Percentiles rank a stretch among this genome's conserved stretches.
These are phyloP conservation scores for Pyronema domesticum DNA, from an alignment of 495 filamentous ascomycete genomes.

Conservation along the genomic window DNA sequence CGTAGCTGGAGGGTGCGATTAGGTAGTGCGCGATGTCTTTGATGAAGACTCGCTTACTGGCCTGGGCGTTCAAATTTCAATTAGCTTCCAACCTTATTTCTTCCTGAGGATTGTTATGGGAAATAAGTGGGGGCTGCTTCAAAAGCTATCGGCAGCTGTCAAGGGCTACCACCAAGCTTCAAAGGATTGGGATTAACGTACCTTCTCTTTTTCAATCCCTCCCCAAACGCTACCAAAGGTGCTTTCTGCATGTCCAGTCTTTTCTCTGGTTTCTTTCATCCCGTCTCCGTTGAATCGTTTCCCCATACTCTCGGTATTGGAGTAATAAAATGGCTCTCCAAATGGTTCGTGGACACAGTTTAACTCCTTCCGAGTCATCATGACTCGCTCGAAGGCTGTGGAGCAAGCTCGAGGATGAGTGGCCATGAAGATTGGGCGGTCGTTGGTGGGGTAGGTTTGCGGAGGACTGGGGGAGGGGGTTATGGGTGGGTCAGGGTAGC, in stretches of 20 bases:
- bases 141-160: not conserved
- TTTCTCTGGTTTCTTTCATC: conserved; percentile 34
- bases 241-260: conserved; percentile 56
- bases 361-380: conserved; percentile 80
- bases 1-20: conserved; percentile 44
- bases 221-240: conserved; percentile 65
- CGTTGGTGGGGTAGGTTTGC: not conserved
- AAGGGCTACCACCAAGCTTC: too few relatives aligned
- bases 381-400: conserved; percentile 91
- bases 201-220: too few relatives aligned
- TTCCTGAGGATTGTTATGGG: too few relatives aligned
- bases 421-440: conserved; percentile 72
- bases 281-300: conserved; percentile 49
- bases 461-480: not conserved
- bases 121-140: not conserved
- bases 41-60: conserved; percentile 72
- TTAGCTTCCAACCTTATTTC: conserved; percentile 30
- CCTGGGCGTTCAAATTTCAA: not conserved
- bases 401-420: conserved; percentile 90
- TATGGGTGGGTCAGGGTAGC: too few relatives aligned
- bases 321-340: conserved; percentile 85
- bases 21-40: conserved; percentile 93
- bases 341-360: conserved; percentile 86
- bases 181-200: too few relatives aligned
- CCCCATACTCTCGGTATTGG: conserved; percentile 66